Evolutionary conservation across 2,329 filamentous ascomycete species (phyloP).

Genomic region (Colletotrichum horii): DNA sequence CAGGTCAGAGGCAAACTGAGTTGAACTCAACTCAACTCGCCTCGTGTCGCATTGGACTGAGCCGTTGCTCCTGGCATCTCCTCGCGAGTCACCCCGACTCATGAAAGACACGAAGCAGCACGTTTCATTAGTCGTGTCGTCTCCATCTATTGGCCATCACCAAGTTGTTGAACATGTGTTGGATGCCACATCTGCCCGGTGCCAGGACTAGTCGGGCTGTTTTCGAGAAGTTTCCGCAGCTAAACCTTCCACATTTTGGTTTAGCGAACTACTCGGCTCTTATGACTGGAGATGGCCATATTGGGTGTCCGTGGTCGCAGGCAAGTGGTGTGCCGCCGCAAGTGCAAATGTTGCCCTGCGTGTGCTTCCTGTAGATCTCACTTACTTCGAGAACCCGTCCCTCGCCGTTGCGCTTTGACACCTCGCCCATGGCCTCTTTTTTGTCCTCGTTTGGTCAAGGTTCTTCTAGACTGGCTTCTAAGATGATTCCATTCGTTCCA

Average conservation of each 20-base stretch:
- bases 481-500: not conserved
- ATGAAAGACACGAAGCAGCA: not conserved
- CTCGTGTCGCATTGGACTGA: conserved; percentile 3
- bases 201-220: not conserved
- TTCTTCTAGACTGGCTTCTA: conserved; percentile 17
- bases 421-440: not conserved
- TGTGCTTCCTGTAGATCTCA: not conserved
- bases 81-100: not conserved
- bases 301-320: not conserved
- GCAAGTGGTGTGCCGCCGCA: not conserved
- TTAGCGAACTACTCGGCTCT: not conserved
- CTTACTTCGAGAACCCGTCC: not conserved
- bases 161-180: not conserved
- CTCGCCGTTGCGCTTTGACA: not conserved
- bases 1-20: not conserved
- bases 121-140: not conserved
- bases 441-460: not conserved
- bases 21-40: conserved; percentile 10
- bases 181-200: not conserved
- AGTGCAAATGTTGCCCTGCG: not conserved
- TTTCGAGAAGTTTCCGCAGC: conserved; percentile 15
- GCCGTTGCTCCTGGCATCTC: not conserved
- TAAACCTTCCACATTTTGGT: not conserved
- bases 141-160: not conserved
- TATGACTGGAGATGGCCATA: not conserved